Evolutionary conservation across 2,329 filamentous ascomycete species (phyloP).

Genomic region (Aspergillus hortae): DNA sequence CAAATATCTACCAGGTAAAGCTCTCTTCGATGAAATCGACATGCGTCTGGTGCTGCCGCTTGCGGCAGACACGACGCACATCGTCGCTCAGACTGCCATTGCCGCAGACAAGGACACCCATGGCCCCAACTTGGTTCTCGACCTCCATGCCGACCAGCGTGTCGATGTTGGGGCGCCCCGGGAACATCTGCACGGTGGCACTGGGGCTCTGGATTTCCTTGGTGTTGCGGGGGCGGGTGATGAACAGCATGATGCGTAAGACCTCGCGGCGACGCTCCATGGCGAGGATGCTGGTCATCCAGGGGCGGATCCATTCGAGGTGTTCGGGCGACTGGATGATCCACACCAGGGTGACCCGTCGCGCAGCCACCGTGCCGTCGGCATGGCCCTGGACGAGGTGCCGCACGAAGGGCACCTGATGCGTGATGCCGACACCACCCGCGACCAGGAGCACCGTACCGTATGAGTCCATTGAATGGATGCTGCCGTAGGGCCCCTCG

Average conservation of each 20-base stretch:
- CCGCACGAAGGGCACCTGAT: constrained; percentile 84
- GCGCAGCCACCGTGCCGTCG: constrained; percentile 70
- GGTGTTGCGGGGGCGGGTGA: constrained; percentile 81
- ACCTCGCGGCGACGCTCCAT: constrained; percentile 80
- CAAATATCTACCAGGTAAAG: constrained; percentile 50
- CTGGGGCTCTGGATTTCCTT: constrained; percentile 75
- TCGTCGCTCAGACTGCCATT: constrained; percentile 73
- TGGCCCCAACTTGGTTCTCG: constrained; percentile 76
- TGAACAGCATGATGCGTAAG: constrained; percentile 81
- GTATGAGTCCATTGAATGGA: constrained; percentile 85
- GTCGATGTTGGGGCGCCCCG: constrained; percentile 79
- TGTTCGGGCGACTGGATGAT: constrained; percentile 85
- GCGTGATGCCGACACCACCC: constrained; percentile 90
- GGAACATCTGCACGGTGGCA: constrained; percentile 83
- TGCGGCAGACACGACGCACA: constrained; percentile 65
- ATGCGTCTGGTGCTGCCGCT: constrained; percentile 58
- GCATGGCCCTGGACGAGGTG: constrained; percentile 69
- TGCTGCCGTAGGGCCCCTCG: constrained; percentile 84
- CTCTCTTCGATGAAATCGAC: constrained; percentile 76
- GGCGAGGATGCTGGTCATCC: constrained; percentile 72
- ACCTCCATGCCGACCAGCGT: constrained; percentile 80
- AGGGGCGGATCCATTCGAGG: constrained; percentile 89
- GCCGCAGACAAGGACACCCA: constrained; percentile 80
- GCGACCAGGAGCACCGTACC: constrained; percentile 88
- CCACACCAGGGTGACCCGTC: constrained; percentile 83